Evolutionary conservation across 306 rosid genomes (phyloP).

Genomic region (Aeschynomene evenia): DNA sequence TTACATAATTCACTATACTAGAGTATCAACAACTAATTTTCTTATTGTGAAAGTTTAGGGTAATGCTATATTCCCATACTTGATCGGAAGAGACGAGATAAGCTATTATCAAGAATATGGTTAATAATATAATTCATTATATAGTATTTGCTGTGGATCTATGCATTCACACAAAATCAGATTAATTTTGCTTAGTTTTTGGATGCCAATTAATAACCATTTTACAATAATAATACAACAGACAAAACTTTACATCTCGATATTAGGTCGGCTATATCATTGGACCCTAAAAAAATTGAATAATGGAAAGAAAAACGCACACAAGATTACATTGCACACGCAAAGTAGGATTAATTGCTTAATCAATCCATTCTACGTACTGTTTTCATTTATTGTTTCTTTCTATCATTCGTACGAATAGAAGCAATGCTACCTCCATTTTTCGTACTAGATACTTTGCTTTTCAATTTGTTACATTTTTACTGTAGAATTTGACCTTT

Average conservation of each 20-base stretch:
- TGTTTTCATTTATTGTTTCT: slow-evolving; percentile 23
- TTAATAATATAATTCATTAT: too few relatives aligned
- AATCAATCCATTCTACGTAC: background rate
- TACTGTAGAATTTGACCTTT: slow-evolving; percentile 34
- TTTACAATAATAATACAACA: background rate
- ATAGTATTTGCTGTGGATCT: background rate
- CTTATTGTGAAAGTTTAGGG: too few relatives aligned
- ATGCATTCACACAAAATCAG: background rate
- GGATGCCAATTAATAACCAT: background rate
- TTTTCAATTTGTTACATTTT: background rate
- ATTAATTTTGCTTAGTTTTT: background rate
- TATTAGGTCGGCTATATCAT: background rate
- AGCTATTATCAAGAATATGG: too few relatives aligned
- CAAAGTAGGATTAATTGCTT: background rate
- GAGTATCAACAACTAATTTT: too few relatives aligned
- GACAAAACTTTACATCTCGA: background rate
- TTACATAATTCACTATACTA: too few relatives aligned
- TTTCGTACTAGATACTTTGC: slow-evolving; percentile 20
- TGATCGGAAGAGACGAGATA: too few relatives aligned
- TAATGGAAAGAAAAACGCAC: background rate
- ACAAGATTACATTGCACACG: background rate
- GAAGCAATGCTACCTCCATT: slow-evolving; percentile 30
- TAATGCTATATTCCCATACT: too few relatives aligned
- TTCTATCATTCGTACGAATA: slow-evolving; percentile 25
- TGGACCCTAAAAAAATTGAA: background rate